These are phyloP conservation scores for Exophiala mesophila DNA, from an alignment of 2,329 filamentous ascomycete species.

Conservation along the genomic window DNA sequence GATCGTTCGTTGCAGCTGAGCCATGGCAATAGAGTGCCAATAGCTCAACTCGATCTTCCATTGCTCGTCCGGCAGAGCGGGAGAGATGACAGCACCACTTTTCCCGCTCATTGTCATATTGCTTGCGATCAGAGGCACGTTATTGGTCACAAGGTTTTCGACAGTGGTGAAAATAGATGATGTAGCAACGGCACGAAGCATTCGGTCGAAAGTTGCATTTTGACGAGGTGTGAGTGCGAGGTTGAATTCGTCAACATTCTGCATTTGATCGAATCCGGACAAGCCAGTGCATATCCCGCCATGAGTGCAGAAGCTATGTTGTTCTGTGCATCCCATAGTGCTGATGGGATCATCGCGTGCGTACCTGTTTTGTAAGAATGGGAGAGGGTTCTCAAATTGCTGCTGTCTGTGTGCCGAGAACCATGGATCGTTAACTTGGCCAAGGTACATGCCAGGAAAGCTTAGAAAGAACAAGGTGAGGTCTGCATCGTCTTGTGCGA, in stretches of 20 bases:
- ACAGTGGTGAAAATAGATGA: conserved; percentile 6
- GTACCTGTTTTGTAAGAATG: conserved; percentile 11
- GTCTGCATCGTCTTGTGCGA: conserved; percentile 12
- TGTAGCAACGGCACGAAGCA: conserved; percentile 10
- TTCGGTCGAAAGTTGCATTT: conserved; percentile 19
- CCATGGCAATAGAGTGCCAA: conserved; percentile 22
- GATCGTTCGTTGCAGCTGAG: conserved; percentile 17
- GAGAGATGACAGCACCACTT: conserved; percentile 10
- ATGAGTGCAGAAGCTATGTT: conserved; percentile 19
- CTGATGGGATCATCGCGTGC: conserved; percentile 14
- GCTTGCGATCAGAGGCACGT: conserved; percentile 12
- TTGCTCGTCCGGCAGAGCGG: conserved; percentile 15
- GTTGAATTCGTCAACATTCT: conserved; percentile 14
- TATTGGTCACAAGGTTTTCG: conserved; percentile 6
- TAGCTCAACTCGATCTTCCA: conserved; percentile 18
- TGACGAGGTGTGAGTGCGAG: conserved; percentile 9
- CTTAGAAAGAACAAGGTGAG: conserved; percentile 17
- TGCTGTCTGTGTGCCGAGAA: conserved; percentile 15
- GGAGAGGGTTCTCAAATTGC: background rate
- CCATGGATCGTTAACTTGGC: conserved; percentile 19
- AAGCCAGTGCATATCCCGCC: conserved; percentile 15
- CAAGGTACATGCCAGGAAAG: conserved; percentile 19
- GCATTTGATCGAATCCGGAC: conserved; percentile 17
- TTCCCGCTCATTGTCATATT: conserved; percentile 4
- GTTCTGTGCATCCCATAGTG: conserved; percentile 19